phyloP scores from a whole-genome alignment of 2,329 filamentous ascomycete genomes.

The Xylariaceae sp. region DNA sequence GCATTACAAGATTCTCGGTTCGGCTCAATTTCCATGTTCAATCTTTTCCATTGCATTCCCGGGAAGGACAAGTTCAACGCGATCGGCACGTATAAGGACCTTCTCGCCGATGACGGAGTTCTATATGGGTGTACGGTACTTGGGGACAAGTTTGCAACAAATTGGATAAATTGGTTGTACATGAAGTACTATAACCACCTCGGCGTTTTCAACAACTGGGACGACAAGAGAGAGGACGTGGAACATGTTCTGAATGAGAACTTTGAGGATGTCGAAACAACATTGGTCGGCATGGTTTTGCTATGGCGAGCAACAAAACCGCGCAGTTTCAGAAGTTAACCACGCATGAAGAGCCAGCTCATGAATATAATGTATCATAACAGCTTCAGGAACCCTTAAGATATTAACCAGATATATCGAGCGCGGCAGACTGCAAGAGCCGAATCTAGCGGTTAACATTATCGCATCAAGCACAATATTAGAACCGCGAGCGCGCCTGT shows the following conservation, averaged over 20 bases:
- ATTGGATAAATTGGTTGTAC: conserved; percentile 23
- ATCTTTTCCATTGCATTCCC: conserved; percentile 40
- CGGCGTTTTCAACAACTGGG: conserved; percentile 37
- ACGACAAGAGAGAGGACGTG: conserved; percentile 33
- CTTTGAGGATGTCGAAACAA: conserved; percentile 37
- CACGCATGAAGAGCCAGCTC: background rate
- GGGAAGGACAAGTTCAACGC: conserved; percentile 29
- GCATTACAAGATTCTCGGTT: conserved; percentile 28
- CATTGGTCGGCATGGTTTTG: conserved; percentile 35
- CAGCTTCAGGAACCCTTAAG: background rate
- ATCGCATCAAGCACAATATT: no score
- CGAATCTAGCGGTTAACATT: no score
- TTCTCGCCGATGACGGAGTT: conserved; percentile 34
- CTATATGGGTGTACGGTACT: conserved; percentile 37
- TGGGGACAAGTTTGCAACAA: conserved; percentile 26
- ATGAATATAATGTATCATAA: background rate
- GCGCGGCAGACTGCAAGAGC: no score
- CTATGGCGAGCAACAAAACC: conserved; percentile 33
- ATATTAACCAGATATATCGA: background rate
- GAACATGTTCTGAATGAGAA: conserved; percentile 31
- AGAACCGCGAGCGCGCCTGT: no score
- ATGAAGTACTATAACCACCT: conserved; percentile 33
- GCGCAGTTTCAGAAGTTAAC: background rate
- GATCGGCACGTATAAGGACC: conserved; percentile 29
- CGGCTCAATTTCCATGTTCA: conserved; percentile 42